Evolutionary conservation across 306 rosid species (phyloP).

Genomic region (Trifolium subterraneum): DNA sequence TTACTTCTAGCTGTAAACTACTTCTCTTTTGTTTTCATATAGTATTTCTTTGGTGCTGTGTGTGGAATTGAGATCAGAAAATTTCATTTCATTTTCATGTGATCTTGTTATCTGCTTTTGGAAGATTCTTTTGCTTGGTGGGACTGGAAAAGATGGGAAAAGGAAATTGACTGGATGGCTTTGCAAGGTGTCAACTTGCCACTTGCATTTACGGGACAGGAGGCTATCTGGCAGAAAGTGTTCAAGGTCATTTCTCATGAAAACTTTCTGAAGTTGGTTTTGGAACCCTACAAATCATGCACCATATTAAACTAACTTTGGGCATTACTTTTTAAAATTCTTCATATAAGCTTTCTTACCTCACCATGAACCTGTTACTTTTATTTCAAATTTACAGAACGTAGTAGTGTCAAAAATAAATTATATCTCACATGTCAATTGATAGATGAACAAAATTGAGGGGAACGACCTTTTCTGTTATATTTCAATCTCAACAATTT

Average conservation of each 20-base stretch:
- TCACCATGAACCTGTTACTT: conserved; percentile 1
- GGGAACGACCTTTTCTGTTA: neutral
- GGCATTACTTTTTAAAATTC: neutral
- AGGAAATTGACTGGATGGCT: conserved; percentile 98
- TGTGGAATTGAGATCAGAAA: conserved; percentile 35
- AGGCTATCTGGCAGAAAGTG: conserved; percentile 91
- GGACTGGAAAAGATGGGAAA: conserved; percentile 96
- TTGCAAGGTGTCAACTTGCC: conserved; percentile 90
- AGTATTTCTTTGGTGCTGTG: neutral
- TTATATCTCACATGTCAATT: neutral
- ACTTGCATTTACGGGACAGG: conserved; percentile 91
- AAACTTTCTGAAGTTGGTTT: neutral
- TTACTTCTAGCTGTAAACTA: conserved; percentile 86
- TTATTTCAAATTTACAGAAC: conserved; percentile 1
- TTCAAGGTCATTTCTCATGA: conserved; percentile 54
- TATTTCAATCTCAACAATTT: neutral
- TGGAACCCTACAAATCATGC: conserved; percentile 9
- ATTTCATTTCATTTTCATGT: conserved; percentile 26
- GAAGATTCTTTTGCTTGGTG: conserved; percentile 91
- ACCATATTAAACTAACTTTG: neutral
- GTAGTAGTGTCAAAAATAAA: neutral
- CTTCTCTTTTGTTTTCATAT: conserved; percentile 23
- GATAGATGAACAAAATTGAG: neutral
- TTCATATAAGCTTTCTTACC: neutral
- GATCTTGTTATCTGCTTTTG: conserved; percentile 41